Percentiles rank a stretch among this genome's conserved stretches.
These are phyloP conservation scores for Allomyces javanicus DNA, from an alignment of 192 early-diverging fungal genomes.

Conservation along the genomic window DNA sequence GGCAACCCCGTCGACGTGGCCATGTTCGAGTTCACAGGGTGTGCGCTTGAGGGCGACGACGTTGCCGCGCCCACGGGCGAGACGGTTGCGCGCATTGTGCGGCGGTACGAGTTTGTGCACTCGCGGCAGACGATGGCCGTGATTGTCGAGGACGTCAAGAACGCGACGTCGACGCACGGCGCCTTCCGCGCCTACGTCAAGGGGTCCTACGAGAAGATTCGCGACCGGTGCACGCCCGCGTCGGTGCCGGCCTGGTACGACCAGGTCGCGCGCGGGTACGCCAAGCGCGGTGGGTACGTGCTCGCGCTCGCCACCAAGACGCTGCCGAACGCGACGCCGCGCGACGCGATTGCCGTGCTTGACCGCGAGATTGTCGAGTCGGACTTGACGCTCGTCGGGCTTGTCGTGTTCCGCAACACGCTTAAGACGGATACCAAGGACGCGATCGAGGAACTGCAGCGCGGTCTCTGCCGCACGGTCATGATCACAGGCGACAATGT, in stretches of 20 bases:
- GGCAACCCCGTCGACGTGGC: slow-evolving; percentile 63
- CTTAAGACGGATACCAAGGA: slow-evolving; percentile 47
- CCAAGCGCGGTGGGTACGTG: slow-evolving; percentile 61
- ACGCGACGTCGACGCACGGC: slow-evolving; percentile 14
- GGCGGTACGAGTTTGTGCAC: slow-evolving; percentile 60
- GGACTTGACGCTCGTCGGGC: slow-evolving; percentile 27
- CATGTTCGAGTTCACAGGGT: slow-evolving; percentile 44
- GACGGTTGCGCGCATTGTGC: slow-evolving; percentile 17
- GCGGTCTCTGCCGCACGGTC: slow-evolving; percentile 43
- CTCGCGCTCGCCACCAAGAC: slow-evolving; percentile 45
- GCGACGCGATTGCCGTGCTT: slow-evolving; percentile 16
- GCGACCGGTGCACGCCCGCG: slow-evolving; percentile 18
- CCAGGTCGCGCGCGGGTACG: slow-evolving; percentile 27
- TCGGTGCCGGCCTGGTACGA: slow-evolving; percentile 38
- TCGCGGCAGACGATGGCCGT: slow-evolving; percentile 54
- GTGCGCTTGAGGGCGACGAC: slow-evolving; percentile 19
- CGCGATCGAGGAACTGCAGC: slow-evolving; percentile 43
- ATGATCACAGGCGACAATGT: slow-evolving; percentile 75
- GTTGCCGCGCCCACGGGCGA: slow-evolving; percentile 6
- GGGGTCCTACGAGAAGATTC: slow-evolving; percentile 58
- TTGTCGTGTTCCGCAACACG: slow-evolving; percentile 57
- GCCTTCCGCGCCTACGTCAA: slow-evolving; percentile 46
- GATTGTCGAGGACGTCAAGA: slow-evolving; percentile 27
- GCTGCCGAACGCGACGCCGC: slow-evolving; percentile 24
- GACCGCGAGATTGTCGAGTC: slow-evolving; percentile 41